Evolutionary conservation across 345 rosid genomes (phyloP).

Genomic region (Eucalyptus pumila): DNA sequence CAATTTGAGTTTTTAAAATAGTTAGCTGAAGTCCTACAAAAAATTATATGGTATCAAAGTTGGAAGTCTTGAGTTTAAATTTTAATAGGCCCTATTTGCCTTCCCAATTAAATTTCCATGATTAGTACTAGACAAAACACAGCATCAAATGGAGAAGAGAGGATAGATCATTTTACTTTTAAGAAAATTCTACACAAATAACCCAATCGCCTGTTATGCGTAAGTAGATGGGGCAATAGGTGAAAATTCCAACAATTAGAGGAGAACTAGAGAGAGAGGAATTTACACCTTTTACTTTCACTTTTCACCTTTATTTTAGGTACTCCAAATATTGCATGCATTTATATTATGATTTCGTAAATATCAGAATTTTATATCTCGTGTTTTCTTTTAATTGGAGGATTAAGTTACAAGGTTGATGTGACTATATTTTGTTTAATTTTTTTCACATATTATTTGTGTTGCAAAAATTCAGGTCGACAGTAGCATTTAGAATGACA

Average conservation of each 20-base stretch:
- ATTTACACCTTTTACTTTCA: neutral
- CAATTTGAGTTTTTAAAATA: too few relatives aligned
- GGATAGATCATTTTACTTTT: neutral
- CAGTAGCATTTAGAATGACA: neutral
- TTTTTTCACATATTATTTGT: neutral
- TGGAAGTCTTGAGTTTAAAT: too few relatives aligned
- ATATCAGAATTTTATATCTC: neutral
- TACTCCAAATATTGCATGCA: neutral
- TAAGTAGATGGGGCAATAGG: neutral
- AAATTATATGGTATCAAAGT: too few relatives aligned
- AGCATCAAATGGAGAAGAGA: neutral
- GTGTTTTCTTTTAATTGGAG: neutral
- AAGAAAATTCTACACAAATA: neutral
- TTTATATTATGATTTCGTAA: neutral
- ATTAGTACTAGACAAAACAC: neutral
- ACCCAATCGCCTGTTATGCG: neutral
- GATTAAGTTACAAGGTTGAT: neutral
- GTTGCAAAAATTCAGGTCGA: neutral
- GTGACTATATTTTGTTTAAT: neutral
- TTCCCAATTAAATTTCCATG: too few relatives aligned
- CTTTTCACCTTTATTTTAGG: neutral
- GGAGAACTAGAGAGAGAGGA: neutral
- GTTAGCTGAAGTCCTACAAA: too few relatives aligned
- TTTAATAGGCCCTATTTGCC: too few relatives aligned
- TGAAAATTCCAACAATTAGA: neutral